Base-by-base conservation (phyloP, 805 yeast species). In the Saccharomycopsis microspora region DNA sequence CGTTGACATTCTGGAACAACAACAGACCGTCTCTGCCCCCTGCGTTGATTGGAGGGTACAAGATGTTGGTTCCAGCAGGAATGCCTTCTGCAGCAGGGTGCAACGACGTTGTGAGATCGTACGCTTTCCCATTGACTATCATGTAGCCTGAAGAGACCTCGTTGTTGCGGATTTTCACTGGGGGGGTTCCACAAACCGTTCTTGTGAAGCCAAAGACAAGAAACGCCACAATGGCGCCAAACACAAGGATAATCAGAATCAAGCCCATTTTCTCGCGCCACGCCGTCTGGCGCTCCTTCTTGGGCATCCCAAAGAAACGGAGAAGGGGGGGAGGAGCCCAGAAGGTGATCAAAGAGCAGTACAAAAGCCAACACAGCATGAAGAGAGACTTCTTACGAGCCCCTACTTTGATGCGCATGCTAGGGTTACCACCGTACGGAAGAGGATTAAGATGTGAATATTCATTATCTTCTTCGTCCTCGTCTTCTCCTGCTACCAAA, bases 221-320 rank as follows among this genome's bases (percentile, higher is more conserved):
- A 61, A 72, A 93, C 1, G 95, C 96, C 38, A 88, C 83, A 45
- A 83, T 62, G 0, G 85, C 78, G 47, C 93, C 97, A 42, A 85
- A 66, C 55, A 74, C 73, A 19, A 82, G 54, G 56, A 90, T 88
- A 47, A 88, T 71, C 1, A 93, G 73, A 41, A 90, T 70, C 41
- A 93, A 70, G 1, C 87, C 97, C 47, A 89, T 83, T 60, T 90
- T 90, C 60, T 93, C 98, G 59, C 98, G 75, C 98, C 98, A 93
- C 0, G 97, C 97, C 70, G 79, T 78, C 61, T 89, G 97, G 51
- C 95, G 77, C 41, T 80, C 89, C 55, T 78, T 77, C 27, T 83
- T 78, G 34, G 75, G 74, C 74, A 90, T 73, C 3, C 97, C 97
- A 64, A 78, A 83, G 41, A 85, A 62, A 41, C 67, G 67, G 57